Conservation (phyloP, 306 rosid species). For the Pterocarpus macrocarpus region DNA sequence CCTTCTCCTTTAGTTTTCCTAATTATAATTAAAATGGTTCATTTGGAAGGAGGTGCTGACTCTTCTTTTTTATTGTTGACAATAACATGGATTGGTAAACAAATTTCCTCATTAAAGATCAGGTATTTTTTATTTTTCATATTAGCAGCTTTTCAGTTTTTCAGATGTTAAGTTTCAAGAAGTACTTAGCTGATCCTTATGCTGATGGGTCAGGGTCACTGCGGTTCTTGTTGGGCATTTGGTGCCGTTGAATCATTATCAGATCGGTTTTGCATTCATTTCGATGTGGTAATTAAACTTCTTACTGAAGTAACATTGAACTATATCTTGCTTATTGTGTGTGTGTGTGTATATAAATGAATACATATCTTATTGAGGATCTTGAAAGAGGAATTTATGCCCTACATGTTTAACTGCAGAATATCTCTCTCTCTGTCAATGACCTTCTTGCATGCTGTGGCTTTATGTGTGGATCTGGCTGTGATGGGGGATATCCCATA, state of each 20-base stretch:
- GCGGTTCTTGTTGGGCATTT: slow-evolving; percentile 99
- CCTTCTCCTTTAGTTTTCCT: slow-evolving; percentile 17
- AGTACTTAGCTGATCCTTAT: slow-evolving; percentile 36
- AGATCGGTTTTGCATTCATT: slow-evolving; percentile 93
- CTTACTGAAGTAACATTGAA: slow-evolving; percentile 1
- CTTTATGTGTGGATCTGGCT: slow-evolving; percentile 89
- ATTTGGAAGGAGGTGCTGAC: slow-evolving; percentile 52
- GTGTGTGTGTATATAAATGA: slow-evolving; percentile 7
- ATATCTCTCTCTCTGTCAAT: slow-evolving; percentile 83
- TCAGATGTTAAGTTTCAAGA: slow-evolving; percentile 2
- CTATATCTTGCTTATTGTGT: slow-evolving; percentile 12
- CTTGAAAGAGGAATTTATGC: slow-evolving; percentile 42
- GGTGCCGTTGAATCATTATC: slow-evolving; percentile 92
- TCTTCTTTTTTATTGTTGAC: slow-evolving; percentile 44
- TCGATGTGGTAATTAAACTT: slow-evolving; percentile 59
- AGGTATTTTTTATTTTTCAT: slow-evolving; percentile 58
- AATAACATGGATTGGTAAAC: slow-evolving; percentile 52
- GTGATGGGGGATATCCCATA: slow-evolving; percentile 87
- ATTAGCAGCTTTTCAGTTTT: not conserved
- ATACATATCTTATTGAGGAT: not conserved
- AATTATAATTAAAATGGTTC: slow-evolving; percentile 10
- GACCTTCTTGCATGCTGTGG: slow-evolving; percentile 97
- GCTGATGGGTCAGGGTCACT: slow-evolving; percentile 80
- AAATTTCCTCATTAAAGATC: slow-evolving; percentile 66
- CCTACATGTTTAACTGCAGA: slow-evolving; percentile 60